Evolutionary conservation across 805 yeast genomes (phyloP).

Genomic region (Wickerhamomyces kurtzmanii): DNA sequence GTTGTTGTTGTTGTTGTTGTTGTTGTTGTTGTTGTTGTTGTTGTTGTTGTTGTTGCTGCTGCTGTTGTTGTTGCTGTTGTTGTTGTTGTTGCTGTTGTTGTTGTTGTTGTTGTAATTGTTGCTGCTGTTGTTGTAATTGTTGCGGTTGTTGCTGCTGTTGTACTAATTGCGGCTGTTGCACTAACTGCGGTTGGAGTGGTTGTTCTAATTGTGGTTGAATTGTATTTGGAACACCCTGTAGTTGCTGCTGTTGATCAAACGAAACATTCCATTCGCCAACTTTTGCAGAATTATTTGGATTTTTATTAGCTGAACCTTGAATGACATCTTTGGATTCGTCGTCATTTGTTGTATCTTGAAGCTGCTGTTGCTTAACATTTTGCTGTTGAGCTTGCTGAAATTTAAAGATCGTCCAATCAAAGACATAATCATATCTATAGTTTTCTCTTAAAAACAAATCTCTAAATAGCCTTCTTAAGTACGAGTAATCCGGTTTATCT

Average conservation of each 20-base stretch:
- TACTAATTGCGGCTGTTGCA: constrained; percentile 14
- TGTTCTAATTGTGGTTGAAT: constrained; percentile 9
- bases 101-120: constrained; percentile 15
- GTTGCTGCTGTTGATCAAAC: constrained; percentile 7
- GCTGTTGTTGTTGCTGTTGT: constrained; percentile 9
- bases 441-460: constrained; percentile 83
- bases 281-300: background rate
- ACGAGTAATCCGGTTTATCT: constrained; percentile 92
- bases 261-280: background rate
- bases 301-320: background rate
- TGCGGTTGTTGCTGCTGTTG: constrained; percentile 4
- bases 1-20: constrained; percentile 1
- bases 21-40: constrained; percentile 5
- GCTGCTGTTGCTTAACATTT: constrained; percentile 4
- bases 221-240: constrained; percentile 8
- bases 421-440: constrained; percentile 86
- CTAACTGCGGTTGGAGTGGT: constrained; percentile 6
- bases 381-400: constrained; percentile 29
- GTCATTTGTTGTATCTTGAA: constrained; percentile 4
- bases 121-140: constrained; percentile 12
- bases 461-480: constrained; percentile 79
- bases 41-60: constrained; percentile 11
- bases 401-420: constrained; percentile 93
- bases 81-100: constrained; percentile 6
- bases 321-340: constrained; percentile 2